Evolutionary conservation across 2,329 filamentous ascomycete species (phyloP).

Genomic region (Aspergillaceae sp.): DNA sequence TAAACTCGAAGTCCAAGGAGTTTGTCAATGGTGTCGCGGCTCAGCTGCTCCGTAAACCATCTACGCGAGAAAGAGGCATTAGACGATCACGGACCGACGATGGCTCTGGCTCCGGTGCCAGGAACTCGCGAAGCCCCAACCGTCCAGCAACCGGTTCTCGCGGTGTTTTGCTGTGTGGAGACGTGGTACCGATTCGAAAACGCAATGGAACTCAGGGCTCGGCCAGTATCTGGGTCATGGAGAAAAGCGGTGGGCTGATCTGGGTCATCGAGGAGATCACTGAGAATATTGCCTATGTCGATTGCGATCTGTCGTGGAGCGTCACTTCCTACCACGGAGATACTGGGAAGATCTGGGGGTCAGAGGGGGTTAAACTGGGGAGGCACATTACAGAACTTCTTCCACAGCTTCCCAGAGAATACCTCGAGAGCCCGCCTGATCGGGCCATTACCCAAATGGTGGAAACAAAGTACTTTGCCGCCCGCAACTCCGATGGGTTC

Average conservation of each 20-base stretch:
- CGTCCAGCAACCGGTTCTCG: slow-evolving; percentile 69
- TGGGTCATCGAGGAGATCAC: slow-evolving; percentile 98
- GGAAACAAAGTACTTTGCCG: slow-evolving; percentile 72
- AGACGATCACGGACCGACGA: slow-evolving; percentile 51
- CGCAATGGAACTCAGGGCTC: slow-evolving; percentile 85
- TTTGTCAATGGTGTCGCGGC: slow-evolving; percentile 82
- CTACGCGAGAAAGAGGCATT: slow-evolving; percentile 44
- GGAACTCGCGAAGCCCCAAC: slow-evolving; percentile 50
- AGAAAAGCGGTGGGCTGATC: slow-evolving; percentile 85
- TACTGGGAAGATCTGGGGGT: slow-evolving; percentile 79
- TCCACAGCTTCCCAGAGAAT: slow-evolving; percentile 67
- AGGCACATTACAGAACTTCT: slow-evolving; percentile 71
- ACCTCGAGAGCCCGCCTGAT: slow-evolving; percentile 57
- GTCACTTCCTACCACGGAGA: slow-evolving; percentile 65
- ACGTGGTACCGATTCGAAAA: slow-evolving; percentile 97
- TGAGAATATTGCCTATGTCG: slow-evolving; percentile 75
- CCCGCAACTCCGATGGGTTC: slow-evolving; percentile 64
- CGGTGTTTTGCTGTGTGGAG: slow-evolving; percentile 85
- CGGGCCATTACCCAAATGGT: slow-evolving; percentile 70
- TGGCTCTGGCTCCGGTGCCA: slow-evolving; percentile 42
- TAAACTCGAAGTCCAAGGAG: slow-evolving; percentile 39
- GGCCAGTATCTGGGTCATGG: slow-evolving; percentile 96
- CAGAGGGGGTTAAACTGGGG: slow-evolving; percentile 56
- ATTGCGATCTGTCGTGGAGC: slow-evolving; percentile 66
- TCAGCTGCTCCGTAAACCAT: slow-evolving; percentile 74